Evolutionary conservation across 164 flowering plant genomes (phyloP).

Genomic region (Tetracentron sinense): DNA sequence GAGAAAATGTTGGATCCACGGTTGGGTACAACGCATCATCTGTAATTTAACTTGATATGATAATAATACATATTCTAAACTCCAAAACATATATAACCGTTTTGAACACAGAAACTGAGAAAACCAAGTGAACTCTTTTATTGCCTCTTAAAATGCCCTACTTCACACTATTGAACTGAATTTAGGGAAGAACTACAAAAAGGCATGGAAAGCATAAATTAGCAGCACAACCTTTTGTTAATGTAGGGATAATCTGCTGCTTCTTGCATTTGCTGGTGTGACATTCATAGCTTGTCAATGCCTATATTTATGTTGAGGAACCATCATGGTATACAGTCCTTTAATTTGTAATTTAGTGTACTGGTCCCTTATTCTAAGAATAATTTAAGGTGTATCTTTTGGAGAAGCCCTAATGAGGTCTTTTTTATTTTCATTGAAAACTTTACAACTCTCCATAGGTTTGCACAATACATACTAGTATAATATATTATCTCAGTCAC

Average conservation of each 20-base stretch:
- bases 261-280: neutral
- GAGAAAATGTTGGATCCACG: constrained; percentile 73
- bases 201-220: neutral
- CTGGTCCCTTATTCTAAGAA: neutral
- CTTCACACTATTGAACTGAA: neutral
- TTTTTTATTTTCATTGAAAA: no score
- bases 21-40: constrained; percentile 88
- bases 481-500: no score
- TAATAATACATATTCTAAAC: no score
- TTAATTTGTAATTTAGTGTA: neutral
- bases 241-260: neutral
- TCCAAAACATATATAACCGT: neutral
- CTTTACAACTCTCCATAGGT: neutral
- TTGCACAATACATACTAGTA: neutral
- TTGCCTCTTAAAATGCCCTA: neutral
- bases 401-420: neutral
- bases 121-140: neutral
- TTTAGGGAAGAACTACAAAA: neutral
- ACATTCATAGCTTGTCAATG: no score
- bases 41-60: neutral
- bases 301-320: neutral
- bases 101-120: neutral
- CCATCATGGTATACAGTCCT: neutral
- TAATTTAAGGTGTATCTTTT: neutral
- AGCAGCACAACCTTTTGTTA: neutral